A percentile compares a stretch with the other conserved stretches of the same genome.
These are phyloP conservation scores for Trichoderma hamatum DNA, from an alignment of 2,329 filamentous ascomycete species.

Conservation along the genomic window DNA sequence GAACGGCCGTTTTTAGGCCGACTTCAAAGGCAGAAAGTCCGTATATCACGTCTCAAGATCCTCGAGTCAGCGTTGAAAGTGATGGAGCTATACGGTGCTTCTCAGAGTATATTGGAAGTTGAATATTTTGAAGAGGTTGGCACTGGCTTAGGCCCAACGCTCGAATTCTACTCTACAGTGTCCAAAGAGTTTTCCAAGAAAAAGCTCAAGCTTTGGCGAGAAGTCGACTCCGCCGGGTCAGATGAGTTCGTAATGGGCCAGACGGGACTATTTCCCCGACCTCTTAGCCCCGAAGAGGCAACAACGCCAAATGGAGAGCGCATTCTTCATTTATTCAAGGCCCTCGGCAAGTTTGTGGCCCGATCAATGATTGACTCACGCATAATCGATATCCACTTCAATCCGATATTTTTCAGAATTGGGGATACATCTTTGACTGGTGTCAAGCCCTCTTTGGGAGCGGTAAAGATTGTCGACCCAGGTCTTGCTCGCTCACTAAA, in stretches of 20 bases:
- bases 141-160: conserved; percentile 89
- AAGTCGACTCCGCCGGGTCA: conserved; percentile 73
- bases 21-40: conserved; percentile 94
- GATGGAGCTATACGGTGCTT: conserved; percentile 98
- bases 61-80: conserved; percentile 96
- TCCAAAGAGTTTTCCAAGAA: conserved; percentile 97
- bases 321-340: conserved; percentile 84
- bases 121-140: conserved; percentile 99
- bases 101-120: conserved; percentile 92
- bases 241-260: conserved; percentile 85
- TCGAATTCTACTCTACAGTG: conserved; percentile 97
- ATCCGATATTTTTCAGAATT: conserved; percentile 95
- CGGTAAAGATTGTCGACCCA: conserved; percentile 86
- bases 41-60: conserved; percentile 92
- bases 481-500: conserved; percentile 83
- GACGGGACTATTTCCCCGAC: conserved; percentile 87
- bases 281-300: conserved; percentile 78
- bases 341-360: conserved; percentile 95
- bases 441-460: conserved; percentile 81
- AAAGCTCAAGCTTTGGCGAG: conserved; percentile 95
- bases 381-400: conserved; percentile 97
- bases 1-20: conserved; percentile 89
- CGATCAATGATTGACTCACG: conserved; percentile 97
- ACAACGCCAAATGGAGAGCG: conserved; percentile 79
- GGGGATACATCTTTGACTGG: conserved; percentile 65